Base-by-base conservation (phyloP, 345 rosid species). In the Brassica napus region DNA sequence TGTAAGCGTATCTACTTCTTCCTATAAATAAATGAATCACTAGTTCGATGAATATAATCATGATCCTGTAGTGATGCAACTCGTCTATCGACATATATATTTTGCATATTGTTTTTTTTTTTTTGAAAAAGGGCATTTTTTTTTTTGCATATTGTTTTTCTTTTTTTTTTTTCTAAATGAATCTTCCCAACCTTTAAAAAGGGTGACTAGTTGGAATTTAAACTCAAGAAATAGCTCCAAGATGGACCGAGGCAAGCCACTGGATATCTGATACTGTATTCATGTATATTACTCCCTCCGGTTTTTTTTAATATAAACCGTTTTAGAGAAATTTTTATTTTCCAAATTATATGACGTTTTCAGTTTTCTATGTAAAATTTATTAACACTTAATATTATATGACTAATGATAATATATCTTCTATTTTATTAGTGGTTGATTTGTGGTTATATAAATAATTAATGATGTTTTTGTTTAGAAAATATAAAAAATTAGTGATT, bases 141-240 rank as follows among this genome's bases (percentile, higher is more conserved):
- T 24, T 24, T 4, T 2, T 4, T 73, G 16, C 30, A 4, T 26
- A 24, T 5, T 15, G 26, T 15, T 0, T 34, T 35, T 9, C 42
- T 58, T 10, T 0, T 24, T 24, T 8, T 58, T 58, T 54, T 58
- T 2, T 26, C 35, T 62, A 6, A 5, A 28, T 60, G 2, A 26
- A 26, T 64, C 6, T 64, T 64, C 11, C 32, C 54, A 72, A 37
- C 26, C 15, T 23, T 8, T 59, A 1, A 4, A 1, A 58, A 21
- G 14, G n/a, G 2, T 10, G 21, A 47, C 18, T 72, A 72, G 9
- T 10, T 26, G 52, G 23, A 63, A 49, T 18, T 47, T 73, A 10
- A 39, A 72, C 26, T 24, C 64, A 59, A 30, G 31, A 18, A 62
- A 74, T 55, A 55, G 65, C 28, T 73, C 18, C 7, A 64, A 24